These are phyloP conservation scores for Rhizophora apiculata DNA, from an alignment of 345 rosid genomes.

Conservation along the genomic window DNA sequence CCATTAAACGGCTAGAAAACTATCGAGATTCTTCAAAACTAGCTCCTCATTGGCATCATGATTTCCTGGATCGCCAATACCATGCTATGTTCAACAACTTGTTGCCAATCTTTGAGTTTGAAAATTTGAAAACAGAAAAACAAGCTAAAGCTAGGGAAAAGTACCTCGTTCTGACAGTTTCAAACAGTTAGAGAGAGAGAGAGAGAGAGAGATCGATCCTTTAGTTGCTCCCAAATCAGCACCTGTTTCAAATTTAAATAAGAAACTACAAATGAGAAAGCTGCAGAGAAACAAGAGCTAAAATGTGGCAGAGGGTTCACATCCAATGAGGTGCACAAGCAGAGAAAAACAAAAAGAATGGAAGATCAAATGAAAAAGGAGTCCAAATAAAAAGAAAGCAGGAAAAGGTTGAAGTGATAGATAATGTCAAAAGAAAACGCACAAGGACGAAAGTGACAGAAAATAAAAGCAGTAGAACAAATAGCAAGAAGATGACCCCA, in stretches of 20 bases:
- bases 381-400: conserved; percentile 4
- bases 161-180: neutral
- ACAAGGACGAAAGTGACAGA: neutral
- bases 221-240: conserved; percentile 5
- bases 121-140: neutral
- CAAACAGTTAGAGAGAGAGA: neutral
- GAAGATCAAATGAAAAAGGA: neutral
- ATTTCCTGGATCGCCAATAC: neutral
- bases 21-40: neutral
- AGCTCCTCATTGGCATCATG: neutral
- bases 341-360: conserved; percentile 11
- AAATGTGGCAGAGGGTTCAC: conserved; percentile 10
- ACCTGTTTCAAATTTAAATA: conserved; percentile 4
- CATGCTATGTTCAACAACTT: neutral
- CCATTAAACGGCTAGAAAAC: no score
- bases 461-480: neutral
- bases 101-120: neutral
- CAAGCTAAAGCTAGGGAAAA: neutral
- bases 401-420: neutral
- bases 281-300: neutral
- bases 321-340: conserved; percentile 14
- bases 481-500: neutral
- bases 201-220: conserved; percentile 1
- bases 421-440: neutral
- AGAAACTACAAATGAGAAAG: conserved; percentile 11